Percentiles rank a stretch among this genome's conserved stretches.
Evolutionary conservation across 2,329 filamentous ascomycete genomes (phyloP).

Genomic region (Paraphoma sp.): DNA sequence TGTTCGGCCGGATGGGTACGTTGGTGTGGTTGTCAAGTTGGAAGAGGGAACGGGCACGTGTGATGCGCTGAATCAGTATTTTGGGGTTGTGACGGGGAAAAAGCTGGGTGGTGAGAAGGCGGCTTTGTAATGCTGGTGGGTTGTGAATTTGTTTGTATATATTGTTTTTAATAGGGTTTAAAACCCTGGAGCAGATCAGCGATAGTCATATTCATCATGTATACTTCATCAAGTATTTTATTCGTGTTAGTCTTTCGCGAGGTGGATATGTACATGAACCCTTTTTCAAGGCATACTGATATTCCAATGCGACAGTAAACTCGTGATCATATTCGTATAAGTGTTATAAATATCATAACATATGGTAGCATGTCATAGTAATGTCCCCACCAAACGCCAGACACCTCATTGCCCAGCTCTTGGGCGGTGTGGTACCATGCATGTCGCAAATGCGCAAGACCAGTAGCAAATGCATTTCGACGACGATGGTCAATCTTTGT

Average conservation of each 20-base stretch:
- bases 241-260: neutral
- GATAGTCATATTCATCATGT: too few species aligned
- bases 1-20: conserved; percentile 85
- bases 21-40: conserved; percentile 76
- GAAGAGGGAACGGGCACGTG: conserved; percentile 79
- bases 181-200: too few species aligned
- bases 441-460: neutral
- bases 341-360: neutral
- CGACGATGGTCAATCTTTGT: neutral
- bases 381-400: conserved; percentile 1
- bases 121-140: conserved; percentile 23
- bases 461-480: neutral
- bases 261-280: too few species aligned
- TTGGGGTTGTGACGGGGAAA: conserved; percentile 74
- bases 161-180: neutral
- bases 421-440: conserved; percentile 5
- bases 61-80: conserved; percentile 85
- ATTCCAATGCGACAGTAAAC: too few species aligned
- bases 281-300: too few species aligned
- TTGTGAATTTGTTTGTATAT: neutral
- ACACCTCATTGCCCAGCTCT: conserved; percentile 8
- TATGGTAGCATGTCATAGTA: neutral
- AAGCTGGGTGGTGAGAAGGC: conserved; percentile 51
- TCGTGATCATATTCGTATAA: neutral
- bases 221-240: too few species aligned